Evolutionary conservation across 768 basidiomycete genomes (phyloP).

Genomic region (Leucogyrophana mollusca): DNA sequence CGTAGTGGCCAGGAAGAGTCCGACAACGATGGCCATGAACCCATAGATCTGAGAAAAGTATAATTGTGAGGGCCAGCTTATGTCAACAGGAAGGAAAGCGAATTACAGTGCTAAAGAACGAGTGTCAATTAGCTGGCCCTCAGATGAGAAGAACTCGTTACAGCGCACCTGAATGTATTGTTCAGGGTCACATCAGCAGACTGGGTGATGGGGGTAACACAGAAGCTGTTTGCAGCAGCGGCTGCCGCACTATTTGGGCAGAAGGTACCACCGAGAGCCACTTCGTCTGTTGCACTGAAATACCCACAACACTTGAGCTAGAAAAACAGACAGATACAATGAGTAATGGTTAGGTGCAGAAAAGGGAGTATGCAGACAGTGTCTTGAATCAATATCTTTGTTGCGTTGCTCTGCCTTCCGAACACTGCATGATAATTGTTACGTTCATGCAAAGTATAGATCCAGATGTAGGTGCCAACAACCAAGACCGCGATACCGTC

Average conservation of each 20-base stretch:
- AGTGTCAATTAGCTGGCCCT: background rate
- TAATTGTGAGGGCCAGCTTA: background rate
- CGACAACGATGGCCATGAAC: conserved; percentile 76
- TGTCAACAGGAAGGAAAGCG: background rate
- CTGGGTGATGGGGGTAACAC: conserved; percentile 66
- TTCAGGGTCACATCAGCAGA: conserved; percentile 76
- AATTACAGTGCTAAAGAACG: conserved; percentile 43
- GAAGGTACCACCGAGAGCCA: conserved; percentile 60
- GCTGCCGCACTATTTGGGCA: conserved; percentile 46
- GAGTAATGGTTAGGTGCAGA: background rate
- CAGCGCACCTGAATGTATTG: conserved; percentile 77
- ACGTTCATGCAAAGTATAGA: conserved; percentile 73
- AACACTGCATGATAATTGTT: conserved; percentile 64
- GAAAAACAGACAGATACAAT: no score
- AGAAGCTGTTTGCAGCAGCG: conserved; percentile 49
- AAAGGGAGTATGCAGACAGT: conserved; percentile 43
- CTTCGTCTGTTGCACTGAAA: conserved; percentile 61
- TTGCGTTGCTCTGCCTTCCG: conserved; percentile 40
- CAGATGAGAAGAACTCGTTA: background rate
- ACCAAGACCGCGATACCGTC: conserved; percentile 61
- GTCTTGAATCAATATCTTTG: conserved; percentile 67
- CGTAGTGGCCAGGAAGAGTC: conserved; percentile 74
- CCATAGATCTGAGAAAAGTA: conserved; percentile 61
- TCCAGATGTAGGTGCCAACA: conserved; percentile 78
- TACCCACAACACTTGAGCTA: conserved; percentile 88